Conservation (phyloP, 2,329 filamentous ascomycete genomes). For the Annulohypoxylon truncatum region DNA sequence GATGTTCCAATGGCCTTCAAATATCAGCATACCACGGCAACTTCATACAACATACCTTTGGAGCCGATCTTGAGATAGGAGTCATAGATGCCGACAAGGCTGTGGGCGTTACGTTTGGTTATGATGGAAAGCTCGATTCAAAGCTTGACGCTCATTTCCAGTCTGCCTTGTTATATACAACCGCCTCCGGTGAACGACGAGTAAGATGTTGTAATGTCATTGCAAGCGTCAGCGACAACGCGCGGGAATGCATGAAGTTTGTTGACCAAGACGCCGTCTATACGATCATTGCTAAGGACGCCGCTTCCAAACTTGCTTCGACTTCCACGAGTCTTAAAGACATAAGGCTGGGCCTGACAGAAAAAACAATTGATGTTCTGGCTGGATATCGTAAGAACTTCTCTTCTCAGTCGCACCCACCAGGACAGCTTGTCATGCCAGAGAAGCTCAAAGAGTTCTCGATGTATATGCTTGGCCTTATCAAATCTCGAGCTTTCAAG, state of each 20-base stretch:
- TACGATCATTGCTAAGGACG: conserved; percentile 90
- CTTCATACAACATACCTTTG: conserved; percentile 95
- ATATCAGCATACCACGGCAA: conserved; percentile 95
- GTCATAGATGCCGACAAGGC: conserved; percentile 94
- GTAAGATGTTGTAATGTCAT: conserved; percentile 95
- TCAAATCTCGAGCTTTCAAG: conserved; percentile 95
- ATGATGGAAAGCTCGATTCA: conserved; percentile 96
- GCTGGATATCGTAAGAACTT: conserved; percentile 94
- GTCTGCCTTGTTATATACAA: conserved; percentile 92
- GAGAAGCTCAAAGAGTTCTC: conserved; percentile 96
- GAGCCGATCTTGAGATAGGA: conserved; percentile 93
- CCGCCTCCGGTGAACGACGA: conserved; percentile 85
- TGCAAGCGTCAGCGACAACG: conserved; percentile 87
- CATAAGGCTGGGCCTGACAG: conserved; percentile 82
- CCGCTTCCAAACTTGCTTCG: conserved; percentile 81
- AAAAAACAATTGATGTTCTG: conserved; percentile 93
- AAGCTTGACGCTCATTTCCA: conserved; percentile 99
- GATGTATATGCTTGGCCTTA: conserved; percentile 92
- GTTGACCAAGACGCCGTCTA: conserved; percentile 96
- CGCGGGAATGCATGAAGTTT: conserved; percentile 88
- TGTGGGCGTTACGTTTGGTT: conserved; percentile 88
- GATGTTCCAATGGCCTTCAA: conserved; percentile 95
- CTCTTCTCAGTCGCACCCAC: conserved; percentile 82
- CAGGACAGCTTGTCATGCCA: conserved; percentile 92
- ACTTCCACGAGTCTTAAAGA: conserved; percentile 83